Evolutionary conservation across 345 rosid genomes (phyloP).

Genomic region (Moricandia moricandioides): DNA sequence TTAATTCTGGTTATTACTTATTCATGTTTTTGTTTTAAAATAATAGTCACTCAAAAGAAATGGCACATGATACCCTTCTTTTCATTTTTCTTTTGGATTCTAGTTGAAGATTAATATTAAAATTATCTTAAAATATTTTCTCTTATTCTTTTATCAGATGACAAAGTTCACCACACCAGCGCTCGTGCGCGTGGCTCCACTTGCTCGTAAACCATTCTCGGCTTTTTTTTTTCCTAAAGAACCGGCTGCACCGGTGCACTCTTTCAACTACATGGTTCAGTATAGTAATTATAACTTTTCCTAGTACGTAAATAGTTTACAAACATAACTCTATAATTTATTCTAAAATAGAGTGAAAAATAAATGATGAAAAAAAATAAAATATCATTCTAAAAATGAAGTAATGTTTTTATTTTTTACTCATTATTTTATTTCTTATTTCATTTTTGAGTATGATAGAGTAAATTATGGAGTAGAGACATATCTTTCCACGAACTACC

Average conservation of each 20-base stretch:
- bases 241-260: conserved; percentile 2
- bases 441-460: too few species aligned
- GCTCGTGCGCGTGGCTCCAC: conserved; percentile 39
- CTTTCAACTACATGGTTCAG: conserved; percentile 3
- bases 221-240: background rate
- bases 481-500: background rate
- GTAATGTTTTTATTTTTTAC: too few species aligned
- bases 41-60: conserved; percentile 14
- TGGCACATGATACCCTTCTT: conserved; percentile 41
- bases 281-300: too few species aligned
- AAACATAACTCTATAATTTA: too few species aligned
- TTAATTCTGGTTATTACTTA: background rate
- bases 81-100: conserved; percentile 37
- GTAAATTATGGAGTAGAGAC: too few species aligned
- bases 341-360: too few species aligned
- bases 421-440: too few species aligned
- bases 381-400: too few species aligned
- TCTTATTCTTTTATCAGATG: conserved; percentile 7
- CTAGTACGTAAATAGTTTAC: background rate
- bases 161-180: conserved; percentile 30
- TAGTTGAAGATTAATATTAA: conserved; percentile 1
- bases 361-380: too few species aligned
- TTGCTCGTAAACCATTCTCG: conserved; percentile 5
- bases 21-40: conserved; percentile 4
- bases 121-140: background rate